phyloP scores from a whole-genome alignment of 106 monocot genomes.

The Phalaenopsis aphrodite region DNA sequence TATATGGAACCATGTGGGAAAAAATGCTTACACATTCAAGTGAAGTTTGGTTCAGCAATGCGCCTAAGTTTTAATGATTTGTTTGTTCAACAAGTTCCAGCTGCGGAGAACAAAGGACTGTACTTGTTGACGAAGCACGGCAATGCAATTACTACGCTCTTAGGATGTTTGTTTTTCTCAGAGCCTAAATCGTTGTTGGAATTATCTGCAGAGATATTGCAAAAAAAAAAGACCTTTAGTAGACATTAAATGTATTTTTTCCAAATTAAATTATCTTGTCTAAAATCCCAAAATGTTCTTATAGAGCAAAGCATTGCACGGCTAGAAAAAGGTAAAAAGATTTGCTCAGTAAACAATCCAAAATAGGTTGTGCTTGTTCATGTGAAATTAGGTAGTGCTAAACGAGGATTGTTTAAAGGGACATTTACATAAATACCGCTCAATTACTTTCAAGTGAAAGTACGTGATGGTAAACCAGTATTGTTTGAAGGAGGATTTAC shows the following conservation, averaged over 20 bases:
- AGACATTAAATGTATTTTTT: not conserved
- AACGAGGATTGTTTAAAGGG: too few relatives aligned
- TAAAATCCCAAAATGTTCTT: too few relatives aligned
- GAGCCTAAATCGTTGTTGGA: not conserved
- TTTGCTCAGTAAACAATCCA: too few relatives aligned
- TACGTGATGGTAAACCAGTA: too few relatives aligned
- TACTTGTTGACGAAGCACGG: not conserved
- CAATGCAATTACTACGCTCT: not conserved
- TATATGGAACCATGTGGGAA: not conserved
- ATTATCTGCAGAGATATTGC: not conserved
- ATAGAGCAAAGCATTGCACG: too few relatives aligned
- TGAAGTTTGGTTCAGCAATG: not conserved
- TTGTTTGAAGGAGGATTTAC: too few relatives aligned
- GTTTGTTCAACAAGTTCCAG: not conserved
- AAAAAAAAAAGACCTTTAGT: not conserved
- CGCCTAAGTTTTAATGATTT: not conserved
- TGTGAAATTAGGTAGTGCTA: too few relatives aligned
- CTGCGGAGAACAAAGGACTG: not conserved
- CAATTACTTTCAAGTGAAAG: too few relatives aligned
- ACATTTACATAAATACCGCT: too few relatives aligned
- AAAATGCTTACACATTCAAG: not conserved
- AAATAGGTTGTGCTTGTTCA: too few relatives aligned
- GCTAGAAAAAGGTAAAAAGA: too few relatives aligned
- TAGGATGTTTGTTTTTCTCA: not conserved
- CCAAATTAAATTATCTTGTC: too few relatives aligned